A percentile compares a stretch with the other conserved stretches of the same genome.
Evolutionary conservation across 805 yeast species (phyloP).

Genomic region (Pichia californica): DNA sequence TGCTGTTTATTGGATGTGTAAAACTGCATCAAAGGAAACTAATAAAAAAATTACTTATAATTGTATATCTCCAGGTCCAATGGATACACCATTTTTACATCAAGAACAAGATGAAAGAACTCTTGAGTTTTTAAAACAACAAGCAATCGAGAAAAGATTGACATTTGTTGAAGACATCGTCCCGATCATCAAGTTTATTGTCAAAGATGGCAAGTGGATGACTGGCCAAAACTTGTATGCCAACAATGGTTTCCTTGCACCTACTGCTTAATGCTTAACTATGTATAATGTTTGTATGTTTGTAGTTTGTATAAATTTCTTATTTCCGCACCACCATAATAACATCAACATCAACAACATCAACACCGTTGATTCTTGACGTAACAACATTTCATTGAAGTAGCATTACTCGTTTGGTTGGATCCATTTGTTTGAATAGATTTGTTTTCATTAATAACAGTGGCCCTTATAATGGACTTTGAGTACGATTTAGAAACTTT

Average conservation of each 20-base stretch:
- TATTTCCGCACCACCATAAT: no score
- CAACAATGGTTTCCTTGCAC: slow-evolving; percentile 62
- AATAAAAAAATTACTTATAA: slow-evolving; percentile 44
- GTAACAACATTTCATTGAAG: no score
- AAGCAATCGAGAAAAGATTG: slow-evolving; percentile 41
- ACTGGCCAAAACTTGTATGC: slow-evolving; percentile 65
- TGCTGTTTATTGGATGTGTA: slow-evolving; percentile 47
- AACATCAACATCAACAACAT: no score
- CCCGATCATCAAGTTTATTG: slow-evolving; percentile 55
- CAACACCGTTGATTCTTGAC: no score
- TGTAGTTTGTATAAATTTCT: no score
- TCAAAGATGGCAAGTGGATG: slow-evolving; percentile 62
- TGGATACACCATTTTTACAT: slow-evolving; percentile 61
- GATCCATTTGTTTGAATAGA: no score
- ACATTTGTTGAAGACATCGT: slow-evolving; percentile 56
- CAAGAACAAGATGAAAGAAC: slow-evolving; percentile 49
- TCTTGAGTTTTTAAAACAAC: slow-evolving; percentile 50
- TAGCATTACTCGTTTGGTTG: no score
- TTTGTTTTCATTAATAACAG: no score
- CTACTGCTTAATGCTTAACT: slow-evolving; percentile 20
- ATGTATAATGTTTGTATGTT: no score
- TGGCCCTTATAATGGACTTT: slow-evolving; percentile 25
- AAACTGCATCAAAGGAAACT: slow-evolving; percentile 50
- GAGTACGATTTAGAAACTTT: slow-evolving; percentile 22
- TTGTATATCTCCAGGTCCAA: slow-evolving; percentile 60